Base-by-base conservation (phyloP, 2,329 filamentous ascomycete genomes). In the Clonostachys chloroleuca region DNA sequence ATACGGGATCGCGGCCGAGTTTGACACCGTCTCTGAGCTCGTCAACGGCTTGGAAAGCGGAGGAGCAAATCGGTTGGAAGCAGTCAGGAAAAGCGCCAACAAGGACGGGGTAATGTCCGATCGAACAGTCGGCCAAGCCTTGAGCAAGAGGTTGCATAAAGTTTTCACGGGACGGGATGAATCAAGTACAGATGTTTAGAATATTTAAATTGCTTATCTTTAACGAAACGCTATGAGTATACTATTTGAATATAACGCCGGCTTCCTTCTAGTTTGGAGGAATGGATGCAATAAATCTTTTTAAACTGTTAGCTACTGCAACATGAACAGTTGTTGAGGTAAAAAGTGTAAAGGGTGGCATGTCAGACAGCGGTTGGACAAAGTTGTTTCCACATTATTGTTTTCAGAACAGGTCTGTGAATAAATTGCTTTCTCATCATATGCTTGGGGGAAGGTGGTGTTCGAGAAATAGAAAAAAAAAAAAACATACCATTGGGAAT, bases 351-450 rank as follows among this genome's bases (percentile, higher is more conserved):
- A 30, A 34, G 18, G 18, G 30, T 37, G 44, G 30, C 40, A 47
- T 63, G 64, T 88, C 85, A 89, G 85, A 89, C 83, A 89, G 86
- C 85, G 86, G 84, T 89, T 89, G 86, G 82, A 84, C 82, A 81
- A 84, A 81, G 70, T 70, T 73, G 64, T 73, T 77, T 87, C 85
- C 77, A 87, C 84, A 89, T 75, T 55, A 59, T 59, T 42, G 14
- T 63, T 62, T 86, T 89, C 84, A 77, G 86, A 86, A 86, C 86
- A 90, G 86, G 86, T 90, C 86, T 89, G 85, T 89, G 86, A 86
- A 80, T 72, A 70, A 20, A 73, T 74, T 77, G 70, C 61, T 71
- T 66, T 78, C 72, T 89, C 84, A 87, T 89, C 87, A 89, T 81
- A n/a, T 53, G 59, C 57, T 58, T 60, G 53, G 51, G 46, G 40